Conservation (phyloP, 164 flowering plant genomes). For the Annona cherimola region DNA sequence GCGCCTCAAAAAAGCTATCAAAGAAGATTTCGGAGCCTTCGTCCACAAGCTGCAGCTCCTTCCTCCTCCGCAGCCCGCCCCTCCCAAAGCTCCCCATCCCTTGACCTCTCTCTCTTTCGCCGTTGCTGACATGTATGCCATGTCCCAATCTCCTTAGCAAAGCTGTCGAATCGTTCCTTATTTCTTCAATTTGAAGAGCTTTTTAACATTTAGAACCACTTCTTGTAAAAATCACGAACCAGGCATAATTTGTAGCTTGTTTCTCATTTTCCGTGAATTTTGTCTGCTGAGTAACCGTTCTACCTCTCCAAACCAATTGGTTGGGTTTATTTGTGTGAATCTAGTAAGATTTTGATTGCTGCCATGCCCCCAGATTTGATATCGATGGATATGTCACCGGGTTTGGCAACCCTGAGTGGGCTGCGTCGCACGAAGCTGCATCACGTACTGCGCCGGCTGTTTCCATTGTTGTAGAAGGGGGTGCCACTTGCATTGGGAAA, state of each 20-base stretch:
- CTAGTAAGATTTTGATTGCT: slow-evolving; percentile 5
- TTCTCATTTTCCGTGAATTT: no score
- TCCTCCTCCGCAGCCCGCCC: slow-evolving; percentile 97
- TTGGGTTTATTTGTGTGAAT: background rate
- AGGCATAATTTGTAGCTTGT: no score
- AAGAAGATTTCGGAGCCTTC: slow-evolving; percentile 89
- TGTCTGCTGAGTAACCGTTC: no score
- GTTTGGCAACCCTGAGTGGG: slow-evolving; percentile 93
- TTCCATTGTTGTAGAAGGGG: slow-evolving; percentile 72
- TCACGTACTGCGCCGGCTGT: slow-evolving; percentile 56
- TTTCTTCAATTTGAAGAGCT: background rate
- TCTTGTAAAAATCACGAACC: no score
- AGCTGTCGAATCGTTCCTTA: background rate
- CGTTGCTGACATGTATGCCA: slow-evolving; percentile 70
- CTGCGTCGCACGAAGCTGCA: slow-evolving; percentile 68
- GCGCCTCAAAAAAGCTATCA: slow-evolving; percentile 50
- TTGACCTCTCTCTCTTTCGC: slow-evolving; percentile 84
- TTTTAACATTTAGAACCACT: no score
- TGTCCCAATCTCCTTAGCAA: background rate
- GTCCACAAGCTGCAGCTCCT: slow-evolving; percentile 57
- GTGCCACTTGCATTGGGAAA: slow-evolving; percentile 85
- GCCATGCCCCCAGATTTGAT: slow-evolving; percentile 58
- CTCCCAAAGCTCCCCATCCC: slow-evolving; percentile 97
- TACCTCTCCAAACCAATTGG: background rate
- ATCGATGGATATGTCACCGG: slow-evolving; percentile 84